phyloP scores from a whole-genome alignment of 2,329 filamentous ascomycete species.

The Aspergillus viridinutans region DNA sequence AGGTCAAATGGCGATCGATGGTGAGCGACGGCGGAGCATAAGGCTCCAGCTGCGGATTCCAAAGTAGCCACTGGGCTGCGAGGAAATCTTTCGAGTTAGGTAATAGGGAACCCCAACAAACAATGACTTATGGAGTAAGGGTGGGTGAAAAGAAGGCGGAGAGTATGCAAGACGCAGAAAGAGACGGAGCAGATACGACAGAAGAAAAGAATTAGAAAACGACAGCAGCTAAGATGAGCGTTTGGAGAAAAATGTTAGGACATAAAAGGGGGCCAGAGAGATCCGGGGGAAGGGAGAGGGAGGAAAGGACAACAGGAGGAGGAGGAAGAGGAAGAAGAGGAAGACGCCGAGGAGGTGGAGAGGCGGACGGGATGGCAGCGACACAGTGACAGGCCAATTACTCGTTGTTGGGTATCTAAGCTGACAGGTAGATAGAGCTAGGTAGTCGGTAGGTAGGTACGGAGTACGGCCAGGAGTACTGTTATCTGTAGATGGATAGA shows the following conservation, averaged over 20 bases:
- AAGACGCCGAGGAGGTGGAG: background rate
- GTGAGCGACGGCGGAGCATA: slow-evolving; percentile 20
- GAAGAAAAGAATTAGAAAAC: slow-evolving; percentile 55
- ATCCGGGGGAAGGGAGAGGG: slow-evolving; percentile 7
- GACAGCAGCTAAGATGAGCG: slow-evolving; percentile 1
- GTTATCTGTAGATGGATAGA: background rate
- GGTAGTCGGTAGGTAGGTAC: background rate
- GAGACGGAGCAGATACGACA: slow-evolving; percentile 48
- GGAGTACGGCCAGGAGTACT: background rate
- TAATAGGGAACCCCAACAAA: slow-evolving; percentile 9
- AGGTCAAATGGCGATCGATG: slow-evolving; percentile 17
- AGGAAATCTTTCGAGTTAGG: slow-evolving; percentile 12
- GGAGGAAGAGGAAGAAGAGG: background rate
- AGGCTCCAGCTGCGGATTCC: slow-evolving; percentile 19
- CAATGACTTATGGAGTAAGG: background rate
- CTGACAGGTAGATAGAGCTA: background rate
- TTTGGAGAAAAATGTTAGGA: slow-evolving; percentile 5
- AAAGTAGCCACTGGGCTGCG: slow-evolving; percentile 14
- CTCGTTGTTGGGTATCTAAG: background rate
- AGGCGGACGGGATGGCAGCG: slow-evolving; percentile 1
- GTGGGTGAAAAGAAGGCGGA: slow-evolving; percentile 2
- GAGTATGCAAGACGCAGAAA: slow-evolving; percentile 17
- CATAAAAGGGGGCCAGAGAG: slow-evolving; percentile 4
- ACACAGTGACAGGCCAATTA: background rate
- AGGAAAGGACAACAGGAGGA: slow-evolving; percentile 5